Evolutionary conservation across 192 early-diverging fungal species (phyloP), one percentile per base, ranked within the genome.

Genomic region (Coemansia sp.): DNA sequence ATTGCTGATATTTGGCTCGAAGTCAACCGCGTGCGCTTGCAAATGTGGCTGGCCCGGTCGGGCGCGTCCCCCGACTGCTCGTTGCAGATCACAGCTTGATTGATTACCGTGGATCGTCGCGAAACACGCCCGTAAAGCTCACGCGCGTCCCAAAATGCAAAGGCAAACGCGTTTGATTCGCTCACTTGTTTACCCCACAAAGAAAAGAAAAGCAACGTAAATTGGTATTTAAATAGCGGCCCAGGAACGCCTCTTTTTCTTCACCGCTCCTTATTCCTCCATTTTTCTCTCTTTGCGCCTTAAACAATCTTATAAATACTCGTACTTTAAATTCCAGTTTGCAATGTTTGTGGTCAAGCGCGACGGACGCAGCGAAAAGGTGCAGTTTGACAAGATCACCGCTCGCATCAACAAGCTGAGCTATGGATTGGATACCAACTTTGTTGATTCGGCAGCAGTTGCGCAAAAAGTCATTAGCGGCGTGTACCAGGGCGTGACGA

Each of bases 401-500:
- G 85, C 89, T 16, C 87, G 96, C 51, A 93, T 98, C 83, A 87
- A 84, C 76, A 98, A 96, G 85, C 88, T 98, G 17, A 93, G 92
- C 77, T 91, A 96, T 83, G 92, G 93, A 26, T 86, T 98, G 66
- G 92, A 98, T 83, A 86, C 87, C 47, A 88, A 92, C 82, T 96
- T 88, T 80, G 90, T 98, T 21, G 93, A 95, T 74, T 91, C 94
- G 35, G 87, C 90, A 4, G 83, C 88, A 25, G 87, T 98, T 11
- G 88, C 96, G 19, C 93, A 95, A 69, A 98, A 98, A 90, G 93
- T 95, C 57, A 90, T 98, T 61, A 83, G 77, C 65, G 96, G 96
- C 39, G 93, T 98, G 67, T 98, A 96, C 84, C 92, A 95, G 75
- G 96, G 96, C 54, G 94, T 98, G 64, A 94, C 94, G 3, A 98